Percentiles rank a stretch among this genome's conserved stretches.
phyloP scores from a whole-genome alignment of 2,329 filamentous ascomycete species.

The Coleophoma eucalyptorum region DNA sequence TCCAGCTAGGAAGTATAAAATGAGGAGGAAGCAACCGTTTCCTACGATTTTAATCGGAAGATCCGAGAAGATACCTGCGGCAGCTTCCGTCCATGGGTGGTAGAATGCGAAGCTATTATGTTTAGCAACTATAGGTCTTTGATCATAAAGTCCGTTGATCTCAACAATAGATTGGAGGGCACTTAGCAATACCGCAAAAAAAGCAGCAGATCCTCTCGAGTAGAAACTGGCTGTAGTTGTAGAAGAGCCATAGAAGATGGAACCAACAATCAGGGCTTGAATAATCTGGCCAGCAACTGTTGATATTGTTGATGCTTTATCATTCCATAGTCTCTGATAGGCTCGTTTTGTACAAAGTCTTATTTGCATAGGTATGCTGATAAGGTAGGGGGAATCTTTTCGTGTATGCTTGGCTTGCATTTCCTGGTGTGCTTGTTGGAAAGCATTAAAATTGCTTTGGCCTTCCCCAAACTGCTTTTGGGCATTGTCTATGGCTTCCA shows the following conservation, averaged over 20 bases:
- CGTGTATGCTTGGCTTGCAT: constrained; percentile 57
- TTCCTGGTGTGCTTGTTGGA: constrained; percentile 40
- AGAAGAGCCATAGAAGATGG: constrained; percentile 57
- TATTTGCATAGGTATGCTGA: constrained; percentile 74
- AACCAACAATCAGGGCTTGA: constrained; percentile 59
- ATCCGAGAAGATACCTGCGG: constrained; percentile 50
- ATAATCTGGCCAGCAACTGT: constrained; percentile 23
- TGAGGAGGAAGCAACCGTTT: constrained; percentile 47
- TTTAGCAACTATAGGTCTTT: constrained; percentile 43
- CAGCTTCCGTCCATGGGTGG: constrained; percentile 47
- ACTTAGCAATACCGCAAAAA: constrained; percentile 64
- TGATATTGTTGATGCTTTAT: constrained; percentile 7
- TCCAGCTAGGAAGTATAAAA: constrained; percentile 53
- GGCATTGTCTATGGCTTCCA: constrained; percentile 34
- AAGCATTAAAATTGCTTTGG: not conserved
- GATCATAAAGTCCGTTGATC: constrained; percentile 57
- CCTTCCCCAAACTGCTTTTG: constrained; percentile 48
- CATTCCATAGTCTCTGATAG: constrained; percentile 65
- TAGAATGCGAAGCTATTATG: constrained; percentile 41
- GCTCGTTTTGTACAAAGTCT: constrained; percentile 75
- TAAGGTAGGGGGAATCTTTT: constrained; percentile 71
- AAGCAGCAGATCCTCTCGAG: constrained; percentile 56
- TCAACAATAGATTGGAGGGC: constrained; percentile 62
- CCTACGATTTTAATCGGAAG: constrained; percentile 54
- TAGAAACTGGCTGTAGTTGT: constrained; percentile 52